phyloP scores from a whole-genome alignment of 1,284 basidiomycete species.

The Melampsora americana region DNA sequence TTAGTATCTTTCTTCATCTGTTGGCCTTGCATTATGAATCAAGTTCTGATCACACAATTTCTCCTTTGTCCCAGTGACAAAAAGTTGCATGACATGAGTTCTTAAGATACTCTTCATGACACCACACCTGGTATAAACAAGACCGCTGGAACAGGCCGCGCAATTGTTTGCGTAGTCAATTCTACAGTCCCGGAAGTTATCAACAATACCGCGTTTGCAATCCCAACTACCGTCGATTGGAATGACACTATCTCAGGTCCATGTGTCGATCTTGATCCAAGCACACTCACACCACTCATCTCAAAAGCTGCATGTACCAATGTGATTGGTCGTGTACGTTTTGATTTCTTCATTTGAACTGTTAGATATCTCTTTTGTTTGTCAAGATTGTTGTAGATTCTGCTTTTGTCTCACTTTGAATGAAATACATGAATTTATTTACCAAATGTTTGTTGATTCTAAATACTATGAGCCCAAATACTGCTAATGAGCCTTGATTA shows the following conservation, averaged over 20 bases:
- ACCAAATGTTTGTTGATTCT: too few species aligned
- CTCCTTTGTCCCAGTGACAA: background rate
- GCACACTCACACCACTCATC: constrained; percentile 28
- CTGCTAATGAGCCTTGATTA: too few species aligned
- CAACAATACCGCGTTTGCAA: background rate
- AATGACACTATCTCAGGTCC: background rate
- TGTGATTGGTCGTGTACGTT: constrained; percentile 27
- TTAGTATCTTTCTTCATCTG: background rate
- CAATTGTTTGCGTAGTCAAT: background rate
- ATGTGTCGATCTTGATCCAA: constrained; percentile 18
- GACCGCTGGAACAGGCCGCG: background rate
- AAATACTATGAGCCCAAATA: too few species aligned
- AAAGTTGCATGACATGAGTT: background rate
- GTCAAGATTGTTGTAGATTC: too few species aligned
- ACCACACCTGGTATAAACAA: background rate
- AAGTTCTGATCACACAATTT: background rate
- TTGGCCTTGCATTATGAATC: background rate
- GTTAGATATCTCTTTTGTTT: too few species aligned
- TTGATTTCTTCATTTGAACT: too few species aligned
- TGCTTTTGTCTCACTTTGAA: too few species aligned
- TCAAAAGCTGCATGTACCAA: constrained; percentile 26
- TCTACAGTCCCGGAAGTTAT: background rate
- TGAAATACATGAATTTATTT: too few species aligned
- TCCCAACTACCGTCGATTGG: background rate
- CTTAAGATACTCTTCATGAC: background rate